phyloP scores from a whole-genome alignment of 179 eudicot species.

The Drosera spatulata region DNA sequence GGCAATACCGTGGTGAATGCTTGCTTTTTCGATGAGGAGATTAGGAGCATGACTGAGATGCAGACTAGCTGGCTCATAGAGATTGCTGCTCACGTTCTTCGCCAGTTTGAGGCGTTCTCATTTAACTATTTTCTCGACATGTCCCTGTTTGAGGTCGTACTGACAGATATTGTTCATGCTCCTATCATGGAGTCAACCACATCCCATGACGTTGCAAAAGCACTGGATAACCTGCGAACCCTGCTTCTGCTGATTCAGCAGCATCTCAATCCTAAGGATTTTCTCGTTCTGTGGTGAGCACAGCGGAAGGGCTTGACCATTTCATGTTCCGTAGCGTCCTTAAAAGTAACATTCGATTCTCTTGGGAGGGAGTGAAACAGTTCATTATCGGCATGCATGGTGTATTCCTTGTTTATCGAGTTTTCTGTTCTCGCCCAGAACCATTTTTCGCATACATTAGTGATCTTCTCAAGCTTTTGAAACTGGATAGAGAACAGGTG shows the following conservation, averaged over 20 bases:
- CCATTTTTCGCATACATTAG: slow-evolving; percentile 36
- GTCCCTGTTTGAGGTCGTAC: slow-evolving; percentile 14
- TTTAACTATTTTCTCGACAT: slow-evolving; percentile 17
- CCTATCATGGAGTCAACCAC: slow-evolving; percentile 5
- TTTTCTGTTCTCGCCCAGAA: slow-evolving; percentile 40
- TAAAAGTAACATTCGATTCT: slow-evolving; percentile 13
- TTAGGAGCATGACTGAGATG: slow-evolving; percentile 30
- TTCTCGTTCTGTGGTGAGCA: slow-evolving; percentile 38
- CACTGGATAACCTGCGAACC: slow-evolving; percentile 31
- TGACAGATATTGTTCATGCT: slow-evolving; percentile 2
- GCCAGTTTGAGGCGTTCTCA: slow-evolving; percentile 23
- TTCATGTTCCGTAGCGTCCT: slow-evolving; percentile 30
- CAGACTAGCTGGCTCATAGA: slow-evolving; percentile 38
- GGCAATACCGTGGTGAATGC: slow-evolving; percentile 1
- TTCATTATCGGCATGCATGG: slow-evolving; percentile 27
- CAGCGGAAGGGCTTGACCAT: slow-evolving; percentile 44
- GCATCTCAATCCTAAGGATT: slow-evolving; percentile 32
- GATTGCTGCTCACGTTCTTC: slow-evolving; percentile 27
- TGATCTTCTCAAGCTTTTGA: slow-evolving; percentile 29
- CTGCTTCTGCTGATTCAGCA: slow-evolving; percentile 17
- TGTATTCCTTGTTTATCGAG: slow-evolving; percentile 25
- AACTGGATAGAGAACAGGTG: slow-evolving; percentile 15
- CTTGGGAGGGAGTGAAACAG: slow-evolving; percentile 20
- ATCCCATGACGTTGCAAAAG: slow-evolving; percentile 27
- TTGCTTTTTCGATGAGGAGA: slow-evolving; percentile 34